phyloP scores from a whole-genome alignment of 2,329 filamentous ascomycete genomes.

The Pyrenochaeta sp. region DNA sequence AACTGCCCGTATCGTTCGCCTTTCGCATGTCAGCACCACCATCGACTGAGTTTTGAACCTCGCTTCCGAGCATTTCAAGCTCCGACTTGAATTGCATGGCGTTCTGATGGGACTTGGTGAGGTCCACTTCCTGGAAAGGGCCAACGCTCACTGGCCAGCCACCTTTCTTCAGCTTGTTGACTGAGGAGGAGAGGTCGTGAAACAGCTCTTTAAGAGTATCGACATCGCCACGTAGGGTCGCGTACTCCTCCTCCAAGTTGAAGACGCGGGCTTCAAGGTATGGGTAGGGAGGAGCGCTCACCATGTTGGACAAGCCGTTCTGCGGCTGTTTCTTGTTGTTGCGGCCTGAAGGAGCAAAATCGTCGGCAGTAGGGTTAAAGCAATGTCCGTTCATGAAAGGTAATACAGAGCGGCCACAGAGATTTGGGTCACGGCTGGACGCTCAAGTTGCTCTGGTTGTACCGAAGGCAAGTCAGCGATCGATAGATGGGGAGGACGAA shows the following conservation, averaged over 20 bases:
- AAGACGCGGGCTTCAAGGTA: slow-evolving; percentile 29
- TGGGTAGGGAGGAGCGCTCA: slow-evolving; percentile 18
- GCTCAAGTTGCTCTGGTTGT: background rate
- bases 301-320: slow-evolving; percentile 16
- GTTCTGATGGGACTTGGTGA: slow-evolving; percentile 17
- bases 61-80: slow-evolving; percentile 24
- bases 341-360: slow-evolving; percentile 14
- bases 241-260: slow-evolving; percentile 26
- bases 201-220: slow-evolving; percentile 21
- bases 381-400: slow-evolving; percentile 1
- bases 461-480: background rate
- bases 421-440: slow-evolving; percentile 10
- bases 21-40: slow-evolving; percentile 17
- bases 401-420: background rate
- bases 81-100: slow-evolving; percentile 22
- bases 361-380: slow-evolving; percentile 21
- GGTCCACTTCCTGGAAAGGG: slow-evolving; percentile 16
- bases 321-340: slow-evolving; percentile 1
- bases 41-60: slow-evolving; percentile 13
- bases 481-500: background rate
- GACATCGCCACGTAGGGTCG: slow-evolving; percentile 22
- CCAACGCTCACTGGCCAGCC: slow-evolving; percentile 28
- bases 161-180: slow-evolving; percentile 31
- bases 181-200: slow-evolving; percentile 24
- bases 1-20: slow-evolving; percentile 8